Evolutionary conservation across 2,329 filamentous ascomycete genomes (phyloP), one percentile per base, ranked within the genome.

Genomic region (Xylariomycetidae sp.): DNA sequence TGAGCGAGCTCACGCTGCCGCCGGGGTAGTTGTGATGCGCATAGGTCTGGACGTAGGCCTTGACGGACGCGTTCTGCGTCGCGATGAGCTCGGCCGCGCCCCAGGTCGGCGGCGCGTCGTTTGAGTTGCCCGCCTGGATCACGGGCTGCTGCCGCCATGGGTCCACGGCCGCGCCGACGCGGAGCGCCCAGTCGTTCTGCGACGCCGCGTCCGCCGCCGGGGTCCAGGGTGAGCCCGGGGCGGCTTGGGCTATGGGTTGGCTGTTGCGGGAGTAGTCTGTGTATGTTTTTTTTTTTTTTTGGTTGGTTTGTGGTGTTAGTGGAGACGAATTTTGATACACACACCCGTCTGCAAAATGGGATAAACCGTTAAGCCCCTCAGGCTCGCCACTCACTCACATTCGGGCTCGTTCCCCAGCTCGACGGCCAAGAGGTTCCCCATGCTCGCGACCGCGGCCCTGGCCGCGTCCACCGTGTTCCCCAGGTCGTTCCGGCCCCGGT

Each of bases 371-470:
- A n/a, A n/a, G n/a, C n/a, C n/a, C n/a, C n/a, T n/a, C n/a, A n/a
- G n/a, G n/a, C n/a, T n/a, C n/a, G n/a, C n/a, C n/a, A n/a, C n/a
- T n/a, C n/a, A 38, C 64, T 42, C 45, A 73, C 70, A 74, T 40
- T 76, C 69, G 4, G 74, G 73, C 35, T 77, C 72, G 43, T 77
- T 77, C 2, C 73, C 72, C 2, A 77, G 56, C 45, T 78, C 72
- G 20, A 77, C 70, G 3, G 72, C 69, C 13, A 67, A 55, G 9
- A 77, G 48, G 39, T 74, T 77, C 4, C 40, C 42, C 44, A 76
- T 69, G n/a, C 57, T 47, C 2, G 43, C 44, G 8, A 66, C 59
- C 1, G 66, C 72, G 0, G 61, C 46, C 27, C 59, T 61, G 2
- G 72, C 72, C 1, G 73, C 74, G 0, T 61, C 59, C 20, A 77